These are phyloP conservation scores for Musa balbisiana DNA, from an alignment of 202 grass and related monocot genomes.

Conservation along the genomic window DNA sequence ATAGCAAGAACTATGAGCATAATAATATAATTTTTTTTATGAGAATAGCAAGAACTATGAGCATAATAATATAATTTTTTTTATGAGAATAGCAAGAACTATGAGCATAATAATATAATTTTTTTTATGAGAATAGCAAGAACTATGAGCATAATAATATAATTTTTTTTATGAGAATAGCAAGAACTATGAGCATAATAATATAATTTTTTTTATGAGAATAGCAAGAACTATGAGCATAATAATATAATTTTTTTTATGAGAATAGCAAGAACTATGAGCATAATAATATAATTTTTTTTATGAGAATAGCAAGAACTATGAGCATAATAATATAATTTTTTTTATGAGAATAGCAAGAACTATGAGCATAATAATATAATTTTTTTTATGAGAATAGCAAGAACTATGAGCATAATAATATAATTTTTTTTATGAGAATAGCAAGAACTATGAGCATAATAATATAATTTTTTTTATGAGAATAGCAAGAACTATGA, in stretches of 20 bases:
- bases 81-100: not conserved
- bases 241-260: not conserved
- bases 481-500: not conserved
- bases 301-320: not conserved
- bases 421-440: not conserved
- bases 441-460: too few species aligned
- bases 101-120: too few species aligned
- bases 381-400: not conserved
- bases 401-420: not conserved
- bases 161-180: not conserved
- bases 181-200: too few species aligned
- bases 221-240: not conserved
- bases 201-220: not conserved
- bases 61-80: too few species aligned
- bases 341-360: not conserved
- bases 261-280: too few species aligned
- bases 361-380: too few species aligned
- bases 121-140: not conserved
- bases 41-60: not conserved
- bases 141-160: not conserved
- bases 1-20: too few species aligned
- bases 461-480: not conserved
- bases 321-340: not conserved
- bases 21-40: not conserved
- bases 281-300: too few species aligned